These are phyloP conservation scores for Teunomyces cretensis DNA, from an alignment of 805 yeast species.

Conservation along the genomic window DNA sequence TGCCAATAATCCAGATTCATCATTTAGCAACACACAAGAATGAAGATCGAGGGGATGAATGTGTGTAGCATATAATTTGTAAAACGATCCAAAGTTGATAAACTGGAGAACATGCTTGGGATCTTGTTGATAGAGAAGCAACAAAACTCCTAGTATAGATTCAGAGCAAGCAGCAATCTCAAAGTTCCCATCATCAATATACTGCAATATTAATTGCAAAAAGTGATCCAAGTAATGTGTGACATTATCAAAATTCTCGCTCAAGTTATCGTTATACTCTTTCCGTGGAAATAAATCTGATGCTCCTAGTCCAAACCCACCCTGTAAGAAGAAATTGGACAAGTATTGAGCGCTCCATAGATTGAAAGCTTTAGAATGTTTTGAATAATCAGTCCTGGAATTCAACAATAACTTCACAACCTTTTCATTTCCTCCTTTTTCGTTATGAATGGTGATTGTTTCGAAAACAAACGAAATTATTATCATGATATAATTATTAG, in stretches of 20 bases:
- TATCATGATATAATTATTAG: not conserved
- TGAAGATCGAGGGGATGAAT: conserved; percentile 35
- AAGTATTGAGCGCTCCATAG: conserved; percentile 25
- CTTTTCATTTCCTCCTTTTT: not conserved
- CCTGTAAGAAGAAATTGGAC: conserved; percentile 20
- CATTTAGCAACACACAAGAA: conserved; percentile 30
- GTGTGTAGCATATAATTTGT: conserved; percentile 13
- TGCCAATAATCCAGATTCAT: conserved; percentile 16
- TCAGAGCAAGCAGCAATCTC: conserved; percentile 33
- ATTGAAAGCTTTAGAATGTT: conserved; percentile 14
- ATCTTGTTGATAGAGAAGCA: conserved; percentile 23
- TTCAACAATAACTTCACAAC: conserved; percentile 8
- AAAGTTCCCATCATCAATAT: conserved; percentile 13
- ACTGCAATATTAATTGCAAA: conserved; percentile 22
- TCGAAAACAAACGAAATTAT: conserved; percentile 10
- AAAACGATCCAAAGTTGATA: conserved; percentile 20
- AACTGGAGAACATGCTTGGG: conserved; percentile 16
- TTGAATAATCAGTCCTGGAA: not conserved
- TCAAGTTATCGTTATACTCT: conserved; percentile 9
- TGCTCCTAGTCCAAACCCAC: conserved; percentile 13
- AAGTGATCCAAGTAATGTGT: conserved; percentile 24
- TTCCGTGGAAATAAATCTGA: not conserved
- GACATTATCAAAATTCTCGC: conserved; percentile 15
- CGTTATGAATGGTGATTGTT: not conserved
- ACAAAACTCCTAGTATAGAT: conserved; percentile 38